Conservation (phyloP, 176 grass and related monocot genomes). For the Guadua angustifolia region DNA sequence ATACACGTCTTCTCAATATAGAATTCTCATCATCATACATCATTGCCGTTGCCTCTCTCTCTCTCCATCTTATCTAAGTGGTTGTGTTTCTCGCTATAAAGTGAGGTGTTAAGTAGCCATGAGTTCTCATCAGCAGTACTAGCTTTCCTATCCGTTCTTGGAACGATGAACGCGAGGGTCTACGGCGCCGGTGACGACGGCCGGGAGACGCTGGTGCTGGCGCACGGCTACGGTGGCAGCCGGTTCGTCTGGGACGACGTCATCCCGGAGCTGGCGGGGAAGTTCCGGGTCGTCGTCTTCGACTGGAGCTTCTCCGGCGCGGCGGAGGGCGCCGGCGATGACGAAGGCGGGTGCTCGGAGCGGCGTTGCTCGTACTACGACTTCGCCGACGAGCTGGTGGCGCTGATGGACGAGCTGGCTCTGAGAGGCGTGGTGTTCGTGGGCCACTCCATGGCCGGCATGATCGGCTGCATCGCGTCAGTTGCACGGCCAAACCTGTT, state of each 20-base stretch:
- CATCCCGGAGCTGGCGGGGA: constrained; percentile 49
- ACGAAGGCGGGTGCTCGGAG: background rate
- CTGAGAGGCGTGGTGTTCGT: constrained; percentile 46
- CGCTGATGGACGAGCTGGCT: constrained; percentile 56
- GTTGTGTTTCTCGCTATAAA: constrained; percentile 41
- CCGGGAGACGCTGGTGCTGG: constrained; percentile 62
- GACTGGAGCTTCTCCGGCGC: constrained; percentile 79
- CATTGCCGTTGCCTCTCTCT: background rate
- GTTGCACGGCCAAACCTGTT: constrained; percentile 69
- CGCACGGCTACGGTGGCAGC: constrained; percentile 76
- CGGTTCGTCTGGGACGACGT: constrained; percentile 72
- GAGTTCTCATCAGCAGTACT: background rate
- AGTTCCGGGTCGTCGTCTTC: constrained; percentile 71
- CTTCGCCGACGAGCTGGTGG: constrained; percentile 59
- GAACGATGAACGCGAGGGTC: constrained; percentile 49
- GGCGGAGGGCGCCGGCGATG: background rate
- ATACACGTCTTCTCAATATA: constrained; percentile 28
- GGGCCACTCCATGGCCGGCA: constrained; percentile 88
- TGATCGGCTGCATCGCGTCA: constrained; percentile 87
- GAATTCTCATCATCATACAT: background rate
- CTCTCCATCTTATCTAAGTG: constrained; percentile 39
- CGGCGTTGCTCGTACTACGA: constrained; percentile 51
- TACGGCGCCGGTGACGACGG: constrained; percentile 25
- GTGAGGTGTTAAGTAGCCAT: background rate
- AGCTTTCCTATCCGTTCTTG: background rate